Evolutionary conservation across 495 filamentous ascomycete species (phyloP), one percentile per base, ranked within the genome.

Genomic region (Aspergillus ellipticus): DNA sequence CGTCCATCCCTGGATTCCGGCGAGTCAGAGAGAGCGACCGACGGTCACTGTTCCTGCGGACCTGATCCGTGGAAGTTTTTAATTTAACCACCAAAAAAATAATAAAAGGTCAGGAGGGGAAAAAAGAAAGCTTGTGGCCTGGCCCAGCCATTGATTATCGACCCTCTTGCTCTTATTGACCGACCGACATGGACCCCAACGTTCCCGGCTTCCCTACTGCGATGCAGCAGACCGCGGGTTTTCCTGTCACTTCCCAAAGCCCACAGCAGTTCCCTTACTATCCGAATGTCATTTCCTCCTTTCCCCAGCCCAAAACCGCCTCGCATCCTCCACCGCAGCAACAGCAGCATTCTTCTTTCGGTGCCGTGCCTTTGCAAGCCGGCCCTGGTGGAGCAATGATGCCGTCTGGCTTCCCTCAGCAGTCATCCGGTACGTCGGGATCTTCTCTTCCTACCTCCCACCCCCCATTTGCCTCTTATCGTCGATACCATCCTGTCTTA

Each of bases 311-410:
- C 33, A 73, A 72, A 54, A 51, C 68, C 35, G 53, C 59, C 45
- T 51, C 59, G 21, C 66, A 66, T 47, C 55, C 41, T 39, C 65
- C 60, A 3, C 55, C 57, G 43, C 71, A 71, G 49, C 66, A 69
- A 48, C 45, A 48, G 24, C 42, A 45, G 20, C 65, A 65, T 53
- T 71, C 67, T 64, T 68, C 74, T 60, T 76, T 74, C 61, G 69
- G 68, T 53, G 61, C 68, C 42, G 69, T 72, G 61, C 68, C 69
- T 26, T 62, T 74, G 70, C 75, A 78, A 63, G 65, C 68, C 48
- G 67, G 62, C 54, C 68, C 71, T 39, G 65, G 70, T 68, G 74
- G 74, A 71, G 66, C 68, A 58, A 73, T 76, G 68, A 75, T 78
- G 66, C 69, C 74, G 17, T 56, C 69, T 42, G 67, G 68, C 47